Percentiles rank a stretch among this genome's conserved stretches.
Evolutionary conservation across 257 asterid genomes (phyloP).

Genomic region (Solanum bulbocastanum): DNA sequence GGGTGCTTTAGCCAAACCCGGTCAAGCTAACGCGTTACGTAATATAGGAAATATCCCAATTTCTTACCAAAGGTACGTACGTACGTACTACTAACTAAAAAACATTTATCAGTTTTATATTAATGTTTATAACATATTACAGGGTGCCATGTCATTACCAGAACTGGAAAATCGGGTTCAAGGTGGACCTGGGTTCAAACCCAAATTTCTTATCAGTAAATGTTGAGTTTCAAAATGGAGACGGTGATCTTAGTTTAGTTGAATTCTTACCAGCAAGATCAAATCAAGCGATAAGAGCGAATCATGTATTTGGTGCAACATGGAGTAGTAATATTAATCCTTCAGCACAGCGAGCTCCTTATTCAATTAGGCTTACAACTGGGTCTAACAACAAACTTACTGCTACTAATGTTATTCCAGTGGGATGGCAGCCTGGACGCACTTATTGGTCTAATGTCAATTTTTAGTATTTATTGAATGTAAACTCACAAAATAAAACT

Average conservation of each 20-base stretch:
- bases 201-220: constrained; percentile 10
- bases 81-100: not conserved
- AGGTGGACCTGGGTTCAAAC: constrained; percentile 14
- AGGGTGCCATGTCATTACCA: constrained; percentile 26
- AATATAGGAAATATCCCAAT: constrained; percentile 10
- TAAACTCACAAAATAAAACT: not conserved
- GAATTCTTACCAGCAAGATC: not conserved
- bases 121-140: not conserved
- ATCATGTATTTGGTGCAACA: not conserved
- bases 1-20: constrained; percentile 22
- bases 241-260: constrained; percentile 13
- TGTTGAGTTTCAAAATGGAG: constrained; percentile 13
- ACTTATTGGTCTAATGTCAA: not conserved
- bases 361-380: not conserved
- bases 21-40: constrained; percentile 8
- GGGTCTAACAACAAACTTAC: not conserved
- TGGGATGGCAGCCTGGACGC: not conserved
- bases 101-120: not conserved
- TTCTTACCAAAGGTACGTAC: constrained; percentile 12
- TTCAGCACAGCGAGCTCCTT: not conserved
- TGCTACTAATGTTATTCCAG: not conserved
- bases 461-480: not conserved
- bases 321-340: not conserved
- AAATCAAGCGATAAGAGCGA: not conserved
- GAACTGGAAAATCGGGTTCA: not conserved